Base-by-base conservation (phyloP, 2,329 filamentous ascomycete genomes). In the Fusarium nurragi region DNA sequence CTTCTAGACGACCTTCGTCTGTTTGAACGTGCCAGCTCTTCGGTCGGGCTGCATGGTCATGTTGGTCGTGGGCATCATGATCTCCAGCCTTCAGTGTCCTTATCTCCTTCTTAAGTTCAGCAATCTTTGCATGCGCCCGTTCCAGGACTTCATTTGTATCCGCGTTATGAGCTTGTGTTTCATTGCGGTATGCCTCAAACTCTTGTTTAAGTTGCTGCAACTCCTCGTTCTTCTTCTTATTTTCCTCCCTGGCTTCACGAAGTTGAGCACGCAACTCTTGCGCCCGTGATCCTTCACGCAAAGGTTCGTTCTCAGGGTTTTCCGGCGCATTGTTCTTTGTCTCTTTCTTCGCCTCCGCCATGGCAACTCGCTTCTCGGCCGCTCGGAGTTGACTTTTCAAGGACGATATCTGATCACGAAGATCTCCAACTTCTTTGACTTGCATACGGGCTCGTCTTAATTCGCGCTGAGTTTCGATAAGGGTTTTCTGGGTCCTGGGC, bases 121-220 rank as follows among this genome's bases (percentile, higher is more conserved):
- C 76, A 58, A 88, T 86, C 73, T 86, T 86, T 36, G 80, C 78
- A 57, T 88, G 85, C 53, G 86, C 85, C 63, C 82, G 82, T 50
- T 84, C 80, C 40, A 88, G 66, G 4, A 88, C 83, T 16, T 82
- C 79, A 66, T 83, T 81, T 5, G 84, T 84, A 58, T 89, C 86
- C 10, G 78, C 76, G n/a, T 85, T 82, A 34, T 82, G 81, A 7
- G 79, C 73, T 60, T 87, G 84, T 18, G 83, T 82, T 41, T 85
- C 80, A 28, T 81, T 79, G 61, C 84, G 84, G 32, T 87, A 80
- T 10, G 77, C 71, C 37, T 87, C 83, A 58, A 86, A 86, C 16
- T 86, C 84, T 40, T 75, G 76, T 69, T 80, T 81, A 9, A 87
- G 74, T 45, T 75, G 76, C n/a, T 76, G 75, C n/a, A 86, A 61